Evolutionary conservation across 495 filamentous ascomycete genomes (phyloP).

Genomic region (Chaetomium fimeti): DNA sequence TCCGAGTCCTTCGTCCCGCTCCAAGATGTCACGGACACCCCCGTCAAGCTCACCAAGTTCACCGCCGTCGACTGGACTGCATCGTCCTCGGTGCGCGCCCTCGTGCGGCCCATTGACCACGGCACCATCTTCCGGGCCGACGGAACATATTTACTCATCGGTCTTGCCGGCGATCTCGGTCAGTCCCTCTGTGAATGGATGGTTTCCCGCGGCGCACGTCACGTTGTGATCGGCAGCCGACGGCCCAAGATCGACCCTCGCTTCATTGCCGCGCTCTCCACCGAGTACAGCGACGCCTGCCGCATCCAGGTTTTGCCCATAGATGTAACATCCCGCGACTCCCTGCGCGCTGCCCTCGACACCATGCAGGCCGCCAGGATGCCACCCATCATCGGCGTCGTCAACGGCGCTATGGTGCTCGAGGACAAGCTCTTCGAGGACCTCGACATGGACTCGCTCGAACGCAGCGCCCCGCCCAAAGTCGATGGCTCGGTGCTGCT

Average conservation of each 20-base stretch:
- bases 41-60: background rate
- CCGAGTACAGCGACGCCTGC: no score
- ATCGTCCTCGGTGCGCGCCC: background rate
- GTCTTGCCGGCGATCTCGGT: conserved; percentile 50
- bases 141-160: conserved; percentile 54
- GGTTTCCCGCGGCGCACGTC: conserved; percentile 48
- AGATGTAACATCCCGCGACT: background rate
- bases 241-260: conserved; percentile 37
- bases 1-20: background rate
- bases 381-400: conserved; percentile 48
- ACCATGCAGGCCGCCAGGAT: conserved; percentile 19
- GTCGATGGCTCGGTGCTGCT: conserved; percentile 39
- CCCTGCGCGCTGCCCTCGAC: background rate
- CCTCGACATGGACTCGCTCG: conserved; percentile 37
- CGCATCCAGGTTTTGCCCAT: background rate
- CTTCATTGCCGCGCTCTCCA: no score
- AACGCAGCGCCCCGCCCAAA: conserved; percentile 41
- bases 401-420: conserved; percentile 51
- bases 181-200: conserved; percentile 55
- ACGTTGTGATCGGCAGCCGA: conserved; percentile 54
- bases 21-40: background rate
- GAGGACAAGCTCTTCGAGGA: conserved; percentile 41
- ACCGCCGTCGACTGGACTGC: background rate
- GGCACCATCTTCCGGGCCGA: conserved; percentile 11
- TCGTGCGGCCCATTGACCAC: background rate